Conservation (phyloP, 2,329 filamentous ascomycete species). For the Seiridium unicorne region DNA sequence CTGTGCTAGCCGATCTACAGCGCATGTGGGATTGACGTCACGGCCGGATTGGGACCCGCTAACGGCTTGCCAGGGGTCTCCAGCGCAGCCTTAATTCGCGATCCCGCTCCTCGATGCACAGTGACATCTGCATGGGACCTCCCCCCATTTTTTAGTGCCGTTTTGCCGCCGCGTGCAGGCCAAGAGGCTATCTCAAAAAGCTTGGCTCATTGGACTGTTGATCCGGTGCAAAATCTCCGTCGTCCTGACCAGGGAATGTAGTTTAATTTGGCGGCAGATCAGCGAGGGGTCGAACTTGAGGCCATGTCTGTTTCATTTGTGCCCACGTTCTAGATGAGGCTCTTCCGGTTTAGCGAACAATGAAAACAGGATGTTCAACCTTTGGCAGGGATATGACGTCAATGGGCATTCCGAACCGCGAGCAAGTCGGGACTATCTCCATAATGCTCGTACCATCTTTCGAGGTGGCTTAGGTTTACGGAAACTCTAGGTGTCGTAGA, state of each 20-base stretch:
- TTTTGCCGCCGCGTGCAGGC: not conserved
- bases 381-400: not conserved
- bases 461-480: no score
- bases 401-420: not conserved
- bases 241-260: not conserved
- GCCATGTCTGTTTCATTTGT: not conserved
- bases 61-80: not conserved
- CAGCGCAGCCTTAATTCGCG: not conserved
- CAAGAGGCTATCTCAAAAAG: not conserved
- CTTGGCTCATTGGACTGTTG: not conserved
- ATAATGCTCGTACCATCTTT: no score
- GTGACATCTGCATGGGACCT: not conserved
- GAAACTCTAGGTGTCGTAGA: no score
- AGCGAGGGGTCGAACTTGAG: no score
- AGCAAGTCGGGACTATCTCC: not conserved
- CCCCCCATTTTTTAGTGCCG: not conserved
- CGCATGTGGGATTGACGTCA: slow-evolving; percentile 6
- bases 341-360: not conserved
- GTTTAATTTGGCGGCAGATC: not conserved
- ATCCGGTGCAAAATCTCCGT: not conserved
- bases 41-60: not conserved
- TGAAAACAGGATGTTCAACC: not conserved
- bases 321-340: not conserved
- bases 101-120: not conserved
- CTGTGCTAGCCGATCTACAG: not conserved